phyloP scores from a whole-genome alignment of 2,329 filamentous ascomycete genomes.

The Orbilia brochopaga region DNA sequence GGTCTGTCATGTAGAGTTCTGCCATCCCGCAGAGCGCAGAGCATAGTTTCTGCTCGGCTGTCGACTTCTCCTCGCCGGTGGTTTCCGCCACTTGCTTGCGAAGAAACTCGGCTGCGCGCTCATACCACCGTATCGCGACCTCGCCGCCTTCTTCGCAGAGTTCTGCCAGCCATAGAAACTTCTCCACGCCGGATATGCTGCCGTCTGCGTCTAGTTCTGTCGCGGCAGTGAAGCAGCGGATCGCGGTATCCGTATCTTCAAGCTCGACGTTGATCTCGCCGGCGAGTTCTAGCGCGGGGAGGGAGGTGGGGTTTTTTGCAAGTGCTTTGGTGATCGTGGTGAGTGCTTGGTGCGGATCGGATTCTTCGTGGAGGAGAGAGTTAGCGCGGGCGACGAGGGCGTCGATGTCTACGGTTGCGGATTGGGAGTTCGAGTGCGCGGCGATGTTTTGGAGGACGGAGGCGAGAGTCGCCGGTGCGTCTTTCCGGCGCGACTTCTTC shows the following conservation, averaged over 20 bases:
- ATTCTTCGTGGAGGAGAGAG: constrained; percentile 36
- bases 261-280: constrained; percentile 82
- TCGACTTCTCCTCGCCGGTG: constrained; percentile 68
- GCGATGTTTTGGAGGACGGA: constrained; percentile 49
- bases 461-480: constrained; percentile 28
- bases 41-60: constrained; percentile 73
- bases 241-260: constrained; percentile 78
- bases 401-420: constrained; percentile 26
- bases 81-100: constrained; percentile 61
- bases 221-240: constrained; percentile 73
- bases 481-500: constrained; percentile 49
- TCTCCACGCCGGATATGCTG: constrained; percentile 75
- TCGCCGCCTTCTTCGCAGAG: constrained; percentile 74
- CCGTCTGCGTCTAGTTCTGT: constrained; percentile 79
- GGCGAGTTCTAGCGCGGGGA: constrained; percentile 74
- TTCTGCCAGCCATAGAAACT: constrained; percentile 93
- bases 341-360: constrained; percentile 50
- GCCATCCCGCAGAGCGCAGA: constrained; percentile 92
- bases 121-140: constrained; percentile 72
- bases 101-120: constrained; percentile 74
- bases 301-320: constrained; percentile 52
- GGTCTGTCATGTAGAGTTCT: constrained; percentile 98
- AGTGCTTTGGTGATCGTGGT: constrained; percentile 49
- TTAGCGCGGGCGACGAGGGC: constrained; percentile 26
- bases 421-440: constrained; percentile 24